phyloP scores from a whole-genome alignment of 129 eudicot genomes.

The Helianthus tuberosus region DNA sequence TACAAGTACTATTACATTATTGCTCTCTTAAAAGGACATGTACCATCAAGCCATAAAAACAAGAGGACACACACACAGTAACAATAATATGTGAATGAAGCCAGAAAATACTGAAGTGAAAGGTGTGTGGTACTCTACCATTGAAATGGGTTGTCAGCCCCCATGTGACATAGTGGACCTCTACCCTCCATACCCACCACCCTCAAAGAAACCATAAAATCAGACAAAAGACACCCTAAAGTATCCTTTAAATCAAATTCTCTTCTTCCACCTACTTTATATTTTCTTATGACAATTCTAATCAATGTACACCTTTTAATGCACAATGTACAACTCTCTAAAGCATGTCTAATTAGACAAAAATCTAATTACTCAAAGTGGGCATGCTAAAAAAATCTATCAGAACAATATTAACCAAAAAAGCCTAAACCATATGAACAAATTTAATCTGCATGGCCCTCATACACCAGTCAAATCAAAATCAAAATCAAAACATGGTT shows the following conservation, averaged over 20 bases:
- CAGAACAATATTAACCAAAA: not conserved
- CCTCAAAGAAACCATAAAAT: constrained; percentile 60
- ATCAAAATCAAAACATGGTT: not conserved
- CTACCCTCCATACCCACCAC: constrained; percentile 56
- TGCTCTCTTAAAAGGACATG: constrained; percentile 34
- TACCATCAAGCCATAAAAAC: constrained; percentile 44
- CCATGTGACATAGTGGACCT: constrained; percentile 86
- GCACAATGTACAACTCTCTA: constrained; percentile 10
- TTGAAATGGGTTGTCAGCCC: constrained; percentile 64
- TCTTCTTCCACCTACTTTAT: constrained; percentile 29
- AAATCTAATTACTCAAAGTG: not conserved
- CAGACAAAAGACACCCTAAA: constrained; percentile 55
- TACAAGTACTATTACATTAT: constrained; percentile 26
- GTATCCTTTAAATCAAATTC: constrained; percentile 43
- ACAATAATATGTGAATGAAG: constrained; percentile 38
- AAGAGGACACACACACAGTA: constrained; percentile 44
- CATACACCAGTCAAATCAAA: constrained; percentile 1
- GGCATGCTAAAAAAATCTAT: not conserved
- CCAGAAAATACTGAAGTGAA: constrained; percentile 57
- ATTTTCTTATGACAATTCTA: not conserved
- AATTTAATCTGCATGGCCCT: not conserved
- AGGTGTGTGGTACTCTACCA: constrained; percentile 54
- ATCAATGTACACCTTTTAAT: constrained; percentile 7
- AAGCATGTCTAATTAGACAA: not conserved
- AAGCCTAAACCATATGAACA: not conserved